phyloP scores from a whole-genome alignment of 2,329 filamentous ascomycete species.

The Sporothrix brasiliensis region DNA sequence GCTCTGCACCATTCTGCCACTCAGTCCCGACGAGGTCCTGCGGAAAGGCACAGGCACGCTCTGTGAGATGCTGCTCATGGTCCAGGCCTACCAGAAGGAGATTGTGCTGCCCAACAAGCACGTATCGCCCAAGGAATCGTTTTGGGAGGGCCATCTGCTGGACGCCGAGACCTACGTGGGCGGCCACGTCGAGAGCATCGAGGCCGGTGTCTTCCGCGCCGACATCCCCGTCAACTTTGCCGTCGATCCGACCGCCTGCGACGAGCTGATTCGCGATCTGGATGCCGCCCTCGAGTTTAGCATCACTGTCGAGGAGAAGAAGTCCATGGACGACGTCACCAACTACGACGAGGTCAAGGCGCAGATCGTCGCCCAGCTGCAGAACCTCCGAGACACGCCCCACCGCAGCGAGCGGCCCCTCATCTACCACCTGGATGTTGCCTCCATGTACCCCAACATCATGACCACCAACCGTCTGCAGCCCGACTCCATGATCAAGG shows the following conservation, averaged over 20 bases:
- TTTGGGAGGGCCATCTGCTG: slow-evolving; percentile 94
- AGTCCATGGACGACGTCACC: slow-evolving; percentile 73
- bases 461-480: slow-evolving; percentile 99
- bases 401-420: slow-evolving; percentile 82
- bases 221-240: slow-evolving; percentile 95
- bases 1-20: slow-evolving; percentile 90
- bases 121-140: slow-evolving; percentile 83
- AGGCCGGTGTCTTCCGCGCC: slow-evolving; percentile 92
- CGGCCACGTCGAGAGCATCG: slow-evolving; percentile 98
- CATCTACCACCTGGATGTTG: slow-evolving; percentile 98
- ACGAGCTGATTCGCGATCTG: slow-evolving; percentile 82
- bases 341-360: slow-evolving; percentile 84
- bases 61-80: slow-evolving; percentile 99
- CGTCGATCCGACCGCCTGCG: slow-evolving; percentile 84
- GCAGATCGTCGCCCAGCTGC: slow-evolving; percentile 74
- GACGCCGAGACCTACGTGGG: slow-evolving; percentile 98
- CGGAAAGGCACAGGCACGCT: slow-evolving; percentile 96
- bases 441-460: slow-evolving; percentile 99
- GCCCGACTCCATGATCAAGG: slow-evolving; percentile 97
- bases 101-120: slow-evolving; percentile 98
- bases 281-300: slow-evolving; percentile 89
- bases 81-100: slow-evolving; percentile 88
- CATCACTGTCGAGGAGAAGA: slow-evolving; percentile 81
- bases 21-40: slow-evolving; percentile 88
- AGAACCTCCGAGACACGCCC: slow-evolving; percentile 76